These are phyloP conservation scores for Peronospora belbahrii DNA, from an alignment of 352 stramenopile genomes.

Conservation along the genomic window DNA sequence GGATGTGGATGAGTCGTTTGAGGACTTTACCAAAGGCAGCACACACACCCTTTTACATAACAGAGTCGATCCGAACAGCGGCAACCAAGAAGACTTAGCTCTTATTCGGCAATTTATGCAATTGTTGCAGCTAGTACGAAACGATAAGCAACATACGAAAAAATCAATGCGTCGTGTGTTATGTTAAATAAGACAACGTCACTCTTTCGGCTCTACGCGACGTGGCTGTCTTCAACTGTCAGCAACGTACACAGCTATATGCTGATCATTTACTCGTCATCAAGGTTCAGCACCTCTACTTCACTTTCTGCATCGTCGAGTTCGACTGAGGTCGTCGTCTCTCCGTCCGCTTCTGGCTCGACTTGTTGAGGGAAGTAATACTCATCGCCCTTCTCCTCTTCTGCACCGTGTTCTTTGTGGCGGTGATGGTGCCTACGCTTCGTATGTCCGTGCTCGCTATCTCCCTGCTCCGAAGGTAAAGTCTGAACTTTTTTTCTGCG, in stretches of 20 bases:
- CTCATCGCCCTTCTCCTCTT: conserved; percentile 34
- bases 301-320: conserved; percentile 37
- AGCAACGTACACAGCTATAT: not conserved
- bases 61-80: too few species aligned
- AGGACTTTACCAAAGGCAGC: too few species aligned
- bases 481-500: conserved; percentile 22
- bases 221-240: not conserved
- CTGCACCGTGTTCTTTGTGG: conserved; percentile 16
- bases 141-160: too few species aligned
- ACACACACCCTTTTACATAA: too few species aligned
- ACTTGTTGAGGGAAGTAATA: conserved; percentile 37
- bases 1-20: too few species aligned
- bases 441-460: conserved; percentile 1
- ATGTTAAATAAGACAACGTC: too few species aligned
- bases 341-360: conserved; percentile 12
- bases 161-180: too few species aligned
- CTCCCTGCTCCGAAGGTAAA: conserved; percentile 9
- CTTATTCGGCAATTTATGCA: too few species aligned
- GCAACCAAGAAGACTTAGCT: too few species aligned
- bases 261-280: conserved; percentile 9
- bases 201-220: too few species aligned
- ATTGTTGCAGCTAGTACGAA: too few species aligned
- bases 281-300: conserved; percentile 47
- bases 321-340: conserved; percentile 30
- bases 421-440: conserved; percentile 3